Evolutionary conservation across 2,329 filamentous ascomycete species (phyloP), one percentile per base, ranked within the genome.

Genomic region (Beauveria caledonica): DNA sequence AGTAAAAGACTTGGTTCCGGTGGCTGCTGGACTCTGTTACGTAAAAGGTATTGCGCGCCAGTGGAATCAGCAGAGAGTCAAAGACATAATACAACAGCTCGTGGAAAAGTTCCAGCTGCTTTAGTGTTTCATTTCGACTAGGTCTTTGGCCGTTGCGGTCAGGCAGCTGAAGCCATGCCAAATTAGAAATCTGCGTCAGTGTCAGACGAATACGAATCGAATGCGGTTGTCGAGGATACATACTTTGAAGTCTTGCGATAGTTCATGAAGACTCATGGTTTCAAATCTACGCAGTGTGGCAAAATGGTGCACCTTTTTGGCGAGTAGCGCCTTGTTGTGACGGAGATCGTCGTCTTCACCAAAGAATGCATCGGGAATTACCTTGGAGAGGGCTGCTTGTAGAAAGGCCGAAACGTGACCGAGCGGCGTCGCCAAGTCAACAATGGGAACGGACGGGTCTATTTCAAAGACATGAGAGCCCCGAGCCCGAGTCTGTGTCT

Each of bases 51-150:
- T 84, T 86, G 39, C 90, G 85, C 52, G 97, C 82, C 8, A 99
- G 79, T 10, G 94, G 93, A 66, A 97, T 89, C 60, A 99, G 70
- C 23, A 97, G 79, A 0, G 92, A 97, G 72, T 99, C 94, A 68
- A 99, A 94, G 4, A 96, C 65, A 70, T 92, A 99, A 74, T 97
- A 97, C 7, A 97, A 68, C 61, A 97, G 86, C 71, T 99, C 94
- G 58, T 86, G 75, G 53, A 97, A 83, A 0, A 97, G 79, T 68
- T 97, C 89, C 27, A 76, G 78, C 11, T 92, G 86, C 72, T 97
- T 97, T 7, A 76, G 74, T 33, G 83, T 77, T 68, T 97, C 93
- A 0, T 87, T 86, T 62, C 80, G 77, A 62, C 88, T 88, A 54
- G 88, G 77, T 59, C 87, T 92, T 10, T 71, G 68, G 2, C 70